Conservation (phyloP, 1,139 yeast species). For the Debaryomyces sp. region DNA sequence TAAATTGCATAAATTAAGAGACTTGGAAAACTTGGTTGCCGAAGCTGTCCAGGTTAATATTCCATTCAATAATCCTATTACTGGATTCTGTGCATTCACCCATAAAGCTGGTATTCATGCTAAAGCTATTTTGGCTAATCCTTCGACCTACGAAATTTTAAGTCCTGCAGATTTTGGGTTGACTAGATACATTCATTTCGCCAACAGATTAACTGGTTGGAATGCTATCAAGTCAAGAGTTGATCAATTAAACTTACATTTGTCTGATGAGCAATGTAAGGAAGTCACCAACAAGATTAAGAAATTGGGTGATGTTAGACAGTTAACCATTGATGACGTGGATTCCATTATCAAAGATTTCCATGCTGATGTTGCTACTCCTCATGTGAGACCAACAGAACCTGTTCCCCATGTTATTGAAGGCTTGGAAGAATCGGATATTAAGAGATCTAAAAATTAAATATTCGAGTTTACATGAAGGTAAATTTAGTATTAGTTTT, state of each 20-base stretch:
- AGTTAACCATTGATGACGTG: constrained; percentile 50
- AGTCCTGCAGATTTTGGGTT: constrained; percentile 61
- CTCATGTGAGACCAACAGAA: constrained; percentile 22
- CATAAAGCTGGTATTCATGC: constrained; percentile 68
- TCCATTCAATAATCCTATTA: constrained; percentile 63
- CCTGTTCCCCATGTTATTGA: constrained; percentile 20
- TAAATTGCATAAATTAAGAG: constrained; percentile 56
- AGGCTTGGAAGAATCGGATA: constrained; percentile 19
- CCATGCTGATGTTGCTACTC: constrained; percentile 39
- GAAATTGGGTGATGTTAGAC: constrained; percentile 58
- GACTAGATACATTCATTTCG: constrained; percentile 59
- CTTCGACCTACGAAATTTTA: constrained; percentile 60
- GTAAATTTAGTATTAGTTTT: background rate
- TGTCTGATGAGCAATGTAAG: constrained; percentile 60
- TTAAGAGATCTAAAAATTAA: constrained; percentile 15
- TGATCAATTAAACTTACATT: constrained; percentile 49
- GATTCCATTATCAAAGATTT: constrained; percentile 51
- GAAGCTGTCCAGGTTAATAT: constrained; percentile 60
- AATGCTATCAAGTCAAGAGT: constrained; percentile 52
- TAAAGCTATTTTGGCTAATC: constrained; percentile 61
- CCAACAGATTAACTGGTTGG: constrained; percentile 62
- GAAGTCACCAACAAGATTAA: constrained; percentile 57
- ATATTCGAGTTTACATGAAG: background rate
- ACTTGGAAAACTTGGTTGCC: constrained; percentile 58
- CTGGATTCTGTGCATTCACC: constrained; percentile 65